Evolutionary conservation across 768 basidiomycete species (phyloP).

Genomic region (Arthromyces matolae): DNA sequence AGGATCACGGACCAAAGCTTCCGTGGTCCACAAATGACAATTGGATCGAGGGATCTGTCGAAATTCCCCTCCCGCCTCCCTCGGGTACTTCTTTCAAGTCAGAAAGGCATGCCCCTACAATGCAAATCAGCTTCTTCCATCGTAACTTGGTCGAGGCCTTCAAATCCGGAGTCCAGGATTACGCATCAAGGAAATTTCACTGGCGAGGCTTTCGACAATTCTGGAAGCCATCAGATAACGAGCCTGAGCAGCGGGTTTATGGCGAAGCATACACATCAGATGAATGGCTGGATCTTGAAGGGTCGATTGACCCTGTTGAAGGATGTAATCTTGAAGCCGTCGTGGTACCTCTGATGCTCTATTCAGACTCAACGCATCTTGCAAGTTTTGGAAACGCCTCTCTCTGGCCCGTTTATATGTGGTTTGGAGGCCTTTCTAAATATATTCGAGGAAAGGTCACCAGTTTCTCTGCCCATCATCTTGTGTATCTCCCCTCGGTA

Average conservation of each 20-base stretch:
- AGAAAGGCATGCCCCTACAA: background rate
- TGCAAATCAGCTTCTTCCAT: background rate
- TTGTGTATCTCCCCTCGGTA: background rate
- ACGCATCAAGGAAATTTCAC: background rate
- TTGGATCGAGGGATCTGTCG: background rate
- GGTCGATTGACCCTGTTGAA: background rate
- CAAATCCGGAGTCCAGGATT: background rate
- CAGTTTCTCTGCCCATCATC: background rate
- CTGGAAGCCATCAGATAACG: background rate
- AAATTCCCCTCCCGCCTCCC: background rate
- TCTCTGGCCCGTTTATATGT: background rate
- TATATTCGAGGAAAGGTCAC: background rate
- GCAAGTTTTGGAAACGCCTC: background rate
- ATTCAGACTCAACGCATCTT: too few relatives aligned
- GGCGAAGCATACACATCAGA: constrained; percentile 1
- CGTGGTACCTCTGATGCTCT: background rate
- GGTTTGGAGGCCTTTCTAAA: background rate
- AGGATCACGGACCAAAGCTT: background rate
- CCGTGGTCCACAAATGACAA: background rate
- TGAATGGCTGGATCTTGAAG: too few relatives aligned
- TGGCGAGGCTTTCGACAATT: background rate
- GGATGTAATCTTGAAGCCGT: background rate
- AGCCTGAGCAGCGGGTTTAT: background rate
- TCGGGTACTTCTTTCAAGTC: background rate
- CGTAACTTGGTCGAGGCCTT: background rate